Conservation (phyloP, 2,329 filamentous ascomycete genomes). For the Pseudogymnoascus pannorum region DNA sequence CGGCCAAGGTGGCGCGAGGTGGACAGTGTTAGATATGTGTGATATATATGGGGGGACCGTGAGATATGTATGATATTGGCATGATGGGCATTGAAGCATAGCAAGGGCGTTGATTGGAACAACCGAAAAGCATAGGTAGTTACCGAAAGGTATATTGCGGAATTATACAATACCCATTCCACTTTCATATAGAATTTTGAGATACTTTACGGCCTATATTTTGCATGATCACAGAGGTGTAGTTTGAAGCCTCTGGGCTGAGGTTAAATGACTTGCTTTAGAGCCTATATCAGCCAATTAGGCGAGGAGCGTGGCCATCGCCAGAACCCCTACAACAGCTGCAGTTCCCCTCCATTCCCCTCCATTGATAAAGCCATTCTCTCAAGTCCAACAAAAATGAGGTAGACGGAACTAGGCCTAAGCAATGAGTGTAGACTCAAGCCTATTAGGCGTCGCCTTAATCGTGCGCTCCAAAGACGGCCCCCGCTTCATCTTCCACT, state of each 20-base stretch:
- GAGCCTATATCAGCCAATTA: constrained; percentile 3
- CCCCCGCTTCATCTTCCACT: constrained; percentile 79
- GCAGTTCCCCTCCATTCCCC: not conserved
- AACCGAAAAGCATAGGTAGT: not conserved
- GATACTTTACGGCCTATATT: not conserved
- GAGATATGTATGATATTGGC: constrained; percentile 7
- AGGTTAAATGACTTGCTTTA: not conserved
- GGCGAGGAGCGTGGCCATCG: constrained; percentile 3
- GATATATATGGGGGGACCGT: not conserved
- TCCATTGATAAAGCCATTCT: constrained; percentile 8
- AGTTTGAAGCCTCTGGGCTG: not conserved
- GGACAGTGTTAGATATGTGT: not conserved
- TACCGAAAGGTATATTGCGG: not conserved
- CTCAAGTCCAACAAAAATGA: constrained; percentile 8
- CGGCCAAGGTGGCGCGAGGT: not conserved
- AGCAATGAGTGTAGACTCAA: constrained; percentile 34
- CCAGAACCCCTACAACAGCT: not conserved
- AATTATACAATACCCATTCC: not conserved
- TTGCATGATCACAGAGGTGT: not conserved
- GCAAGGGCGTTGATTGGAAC: not conserved
- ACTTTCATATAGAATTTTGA: not conserved
- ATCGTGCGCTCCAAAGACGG: constrained; percentile 60
- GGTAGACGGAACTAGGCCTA: constrained; percentile 10
- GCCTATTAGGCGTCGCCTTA: constrained; percentile 34
- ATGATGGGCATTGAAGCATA: constrained; percentile 4